Conservation (phyloP, 2,329 filamentous ascomycete species). For the Mycosphaerella arachidis region DNA sequence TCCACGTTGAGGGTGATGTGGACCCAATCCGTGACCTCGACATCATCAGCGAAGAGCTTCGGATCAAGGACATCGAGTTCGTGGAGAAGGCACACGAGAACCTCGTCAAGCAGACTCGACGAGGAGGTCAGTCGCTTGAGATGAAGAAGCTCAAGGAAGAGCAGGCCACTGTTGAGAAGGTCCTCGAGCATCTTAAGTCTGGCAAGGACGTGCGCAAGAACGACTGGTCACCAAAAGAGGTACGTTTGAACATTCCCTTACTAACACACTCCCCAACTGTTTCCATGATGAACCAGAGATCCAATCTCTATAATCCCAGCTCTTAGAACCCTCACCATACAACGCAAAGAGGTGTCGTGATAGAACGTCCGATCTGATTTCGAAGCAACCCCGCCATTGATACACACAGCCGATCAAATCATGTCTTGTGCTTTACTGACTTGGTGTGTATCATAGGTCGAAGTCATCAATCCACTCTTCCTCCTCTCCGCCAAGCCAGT, state of each 20-base stretch:
- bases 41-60: conserved; percentile 94
- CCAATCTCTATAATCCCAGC: conserved; percentile 98
- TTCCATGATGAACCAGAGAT: conserved; percentile 98
- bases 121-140: conserved; percentile 92
- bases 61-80: conserved; percentile 98
- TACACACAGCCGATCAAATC: conserved; percentile 2
- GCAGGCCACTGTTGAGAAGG: conserved; percentile 86
- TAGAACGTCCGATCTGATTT: conserved; percentile 61
- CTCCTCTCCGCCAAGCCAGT: conserved; percentile 95
- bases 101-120: conserved; percentile 87
- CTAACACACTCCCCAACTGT: conserved; percentile 29
- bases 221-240: conserved; percentile 89
- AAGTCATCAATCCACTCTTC: conserved; percentile 94
- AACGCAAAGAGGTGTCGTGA: conserved; percentile 78
- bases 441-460: conserved; percentile 60
- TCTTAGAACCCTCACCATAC: conserved; percentile 86
- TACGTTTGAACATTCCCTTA: conserved; percentile 50
- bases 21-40: conserved; percentile 89
- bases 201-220: conserved; percentile 93
- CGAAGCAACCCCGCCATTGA: conserved; percentile 1
- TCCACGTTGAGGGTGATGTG: conserved; percentile 98
- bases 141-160: conserved; percentile 97
- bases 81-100: conserved; percentile 90
- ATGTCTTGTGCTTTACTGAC: neutral
- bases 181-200: conserved; percentile 74